These are phyloP conservation scores for Colletotrichum echinochloae DNA, from an alignment of 2,329 filamentous ascomycete genomes.

Conservation along the genomic window DNA sequence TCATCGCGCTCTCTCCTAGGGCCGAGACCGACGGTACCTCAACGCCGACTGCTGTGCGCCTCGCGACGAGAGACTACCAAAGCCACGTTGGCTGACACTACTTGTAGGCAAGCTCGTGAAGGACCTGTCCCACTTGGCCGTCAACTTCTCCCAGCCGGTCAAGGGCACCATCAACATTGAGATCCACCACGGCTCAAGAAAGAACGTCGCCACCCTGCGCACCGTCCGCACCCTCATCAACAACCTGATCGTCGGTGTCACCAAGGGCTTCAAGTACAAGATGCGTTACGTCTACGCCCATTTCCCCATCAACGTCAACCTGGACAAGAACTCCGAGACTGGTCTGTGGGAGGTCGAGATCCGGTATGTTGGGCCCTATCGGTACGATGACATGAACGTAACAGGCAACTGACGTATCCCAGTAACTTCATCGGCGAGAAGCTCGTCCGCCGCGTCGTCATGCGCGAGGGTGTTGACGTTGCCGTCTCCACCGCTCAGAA, in stretches of 20 bases:
- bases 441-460: conserved; percentile 91
- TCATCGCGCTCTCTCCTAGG: background rate
- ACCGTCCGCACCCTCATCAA: conserved; percentile 98
- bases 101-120: conserved; percentile 88
- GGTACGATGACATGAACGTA: too few species aligned
- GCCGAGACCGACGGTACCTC: background rate
- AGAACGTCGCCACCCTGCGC: conserved; percentile 97
- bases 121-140: conserved; percentile 95
- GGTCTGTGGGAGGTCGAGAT: conserved; percentile 94
- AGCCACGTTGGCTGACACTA: conserved; percentile 30
- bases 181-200: conserved; percentile 98
- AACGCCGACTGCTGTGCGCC: conserved; percentile 8
- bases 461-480: conserved; percentile 91
- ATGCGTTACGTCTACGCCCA: conserved; percentile 99
- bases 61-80: conserved; percentile 37
- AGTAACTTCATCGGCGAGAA: conserved; percentile 99
- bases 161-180: conserved; percentile 93
- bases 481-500: conserved; percentile 92
- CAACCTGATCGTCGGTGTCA: conserved; percentile 98
- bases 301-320: conserved; percentile 99
- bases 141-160: conserved; percentile 92
- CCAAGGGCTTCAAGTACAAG: conserved; percentile 99
- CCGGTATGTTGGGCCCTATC: conserved; percentile 70
- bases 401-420: conserved; percentile 40
- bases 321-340: conserved; percentile 95